Evolutionary conservation across 371 early-diverging fungal genomes (phyloP).

Genomic region (Syncephalis fuscata): DNA sequence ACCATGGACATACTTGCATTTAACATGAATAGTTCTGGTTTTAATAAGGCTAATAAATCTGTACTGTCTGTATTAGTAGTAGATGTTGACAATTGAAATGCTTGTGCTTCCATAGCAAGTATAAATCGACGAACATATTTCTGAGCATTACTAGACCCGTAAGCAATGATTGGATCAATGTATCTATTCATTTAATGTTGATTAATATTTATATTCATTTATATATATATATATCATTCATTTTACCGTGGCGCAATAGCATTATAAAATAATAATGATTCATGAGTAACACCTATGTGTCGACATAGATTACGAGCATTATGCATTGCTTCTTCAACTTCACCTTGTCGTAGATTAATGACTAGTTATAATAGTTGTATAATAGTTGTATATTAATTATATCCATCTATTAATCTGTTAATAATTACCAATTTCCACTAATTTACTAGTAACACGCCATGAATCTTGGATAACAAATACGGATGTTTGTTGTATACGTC

Average conservation of each 20-base stretch:
- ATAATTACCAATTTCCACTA: constrained; percentile 38
- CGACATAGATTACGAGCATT: no score
- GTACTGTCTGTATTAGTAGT: not conserved
- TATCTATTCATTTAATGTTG: no score
- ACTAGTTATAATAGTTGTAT: not conserved
- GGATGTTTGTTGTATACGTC: constrained; percentile 34
- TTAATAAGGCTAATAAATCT: no score
- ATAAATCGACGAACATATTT: constrained; percentile 30
- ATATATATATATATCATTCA: no score
- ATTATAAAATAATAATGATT: no score
- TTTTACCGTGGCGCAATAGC: no score
- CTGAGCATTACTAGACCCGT: constrained; percentile 14
- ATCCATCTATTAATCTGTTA: not conserved
- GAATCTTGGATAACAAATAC: constrained; percentile 42
- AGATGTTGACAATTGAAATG: not conserved
- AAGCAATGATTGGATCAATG: constrained; percentile 5
- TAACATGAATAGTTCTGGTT: constrained; percentile 19
- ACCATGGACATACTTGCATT: constrained; percentile 40
- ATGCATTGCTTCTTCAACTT: not conserved
- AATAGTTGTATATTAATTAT: no score
- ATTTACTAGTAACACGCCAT: constrained; percentile 22
- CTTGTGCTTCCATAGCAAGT: constrained; percentile 18
- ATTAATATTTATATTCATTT: not conserved
- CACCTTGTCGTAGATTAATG: not conserved
- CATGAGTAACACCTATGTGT: no score